Conservation (phyloP, 2,329 filamentous ascomycete genomes). For the Trichoderma guizhouense region DNA sequence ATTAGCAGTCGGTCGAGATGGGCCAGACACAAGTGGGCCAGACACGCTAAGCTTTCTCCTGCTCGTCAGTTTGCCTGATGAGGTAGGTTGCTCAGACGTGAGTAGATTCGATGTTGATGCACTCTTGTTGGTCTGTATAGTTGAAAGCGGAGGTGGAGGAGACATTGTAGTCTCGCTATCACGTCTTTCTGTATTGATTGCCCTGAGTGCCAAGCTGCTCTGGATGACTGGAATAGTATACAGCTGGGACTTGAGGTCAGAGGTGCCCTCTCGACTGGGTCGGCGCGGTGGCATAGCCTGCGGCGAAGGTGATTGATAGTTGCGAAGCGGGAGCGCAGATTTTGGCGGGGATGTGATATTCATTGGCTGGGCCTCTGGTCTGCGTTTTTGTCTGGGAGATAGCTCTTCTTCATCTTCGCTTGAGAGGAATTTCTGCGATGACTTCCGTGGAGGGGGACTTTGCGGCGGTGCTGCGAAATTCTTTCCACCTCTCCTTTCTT, state of each 20-base stretch:
- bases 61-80: conserved; percentile 20
- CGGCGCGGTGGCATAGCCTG: conserved; percentile 50
- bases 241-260: conserved; percentile 56
- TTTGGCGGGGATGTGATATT: conserved; percentile 35
- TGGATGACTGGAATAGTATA: conserved; percentile 56
- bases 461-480: conserved; percentile 48
- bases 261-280: conserved; percentile 67
- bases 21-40: conserved; percentile 23
- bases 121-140: conserved; percentile 30
- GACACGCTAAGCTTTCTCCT: conserved; percentile 23
- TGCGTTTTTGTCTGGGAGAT: conserved; percentile 37
- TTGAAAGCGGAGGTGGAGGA: conserved; percentile 35
- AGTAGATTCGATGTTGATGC: conserved; percentile 33
- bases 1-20: conserved; percentile 31
- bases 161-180: conserved; percentile 39
- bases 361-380: conserved; percentile 28
- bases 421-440: conserved; percentile 53
- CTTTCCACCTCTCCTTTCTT: conserved; percentile 42
- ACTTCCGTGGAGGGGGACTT: conserved; percentile 61
- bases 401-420: conserved; percentile 37
- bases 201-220: conserved; percentile 55
- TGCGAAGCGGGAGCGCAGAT: conserved; percentile 25
- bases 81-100: conserved; percentile 21
- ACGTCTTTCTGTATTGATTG: conserved; percentile 44
- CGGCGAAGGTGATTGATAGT: conserved; percentile 28